A percentile compares a stretch with the other conserved stretches of the same genome.
Evolutionary conservation across 345 rosid genomes (phyloP).

Genomic region (Aethionema arabicum): DNA sequence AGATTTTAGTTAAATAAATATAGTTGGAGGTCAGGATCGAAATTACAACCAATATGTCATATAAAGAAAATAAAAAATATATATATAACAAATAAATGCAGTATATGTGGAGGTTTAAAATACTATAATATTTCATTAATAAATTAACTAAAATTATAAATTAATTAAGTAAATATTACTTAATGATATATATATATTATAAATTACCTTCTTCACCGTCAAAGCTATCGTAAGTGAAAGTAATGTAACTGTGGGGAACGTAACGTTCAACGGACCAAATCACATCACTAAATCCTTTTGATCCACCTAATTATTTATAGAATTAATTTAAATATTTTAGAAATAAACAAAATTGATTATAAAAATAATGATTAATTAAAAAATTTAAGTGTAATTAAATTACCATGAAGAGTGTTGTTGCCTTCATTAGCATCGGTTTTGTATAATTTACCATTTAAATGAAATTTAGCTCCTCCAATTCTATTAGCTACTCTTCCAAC

Average conservation of each 20-base stretch:
- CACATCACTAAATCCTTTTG: constrained; percentile 62
- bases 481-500: constrained; percentile 91
- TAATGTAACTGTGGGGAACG: constrained; percentile 41
- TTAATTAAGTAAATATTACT: background rate
- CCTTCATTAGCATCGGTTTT: constrained; percentile 66
- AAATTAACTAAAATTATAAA: background rate
- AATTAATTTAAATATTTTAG: too few species aligned
- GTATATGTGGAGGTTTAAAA: too few species aligned
- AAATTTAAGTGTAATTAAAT: background rate
- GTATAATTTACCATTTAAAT: constrained; percentile 56
- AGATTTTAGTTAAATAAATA: too few species aligned
- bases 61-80: too few species aligned
- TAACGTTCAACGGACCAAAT: constrained; percentile 56
- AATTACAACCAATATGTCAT: too few species aligned
- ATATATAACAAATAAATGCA: too few species aligned
- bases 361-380: background rate
- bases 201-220: constrained; percentile 68
- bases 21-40: too few species aligned
- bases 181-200: too few species aligned
- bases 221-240: constrained; percentile 59
- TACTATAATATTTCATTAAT: too few species aligned
- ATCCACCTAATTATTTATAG: constrained; percentile 51
- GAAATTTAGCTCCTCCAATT: constrained; percentile 60
- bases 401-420: constrained; percentile 79
- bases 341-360: too few species aligned